phyloP scores from a whole-genome alignment of 805 yeast genomes.

The Wickerhamiella sergipiensis region DNA sequence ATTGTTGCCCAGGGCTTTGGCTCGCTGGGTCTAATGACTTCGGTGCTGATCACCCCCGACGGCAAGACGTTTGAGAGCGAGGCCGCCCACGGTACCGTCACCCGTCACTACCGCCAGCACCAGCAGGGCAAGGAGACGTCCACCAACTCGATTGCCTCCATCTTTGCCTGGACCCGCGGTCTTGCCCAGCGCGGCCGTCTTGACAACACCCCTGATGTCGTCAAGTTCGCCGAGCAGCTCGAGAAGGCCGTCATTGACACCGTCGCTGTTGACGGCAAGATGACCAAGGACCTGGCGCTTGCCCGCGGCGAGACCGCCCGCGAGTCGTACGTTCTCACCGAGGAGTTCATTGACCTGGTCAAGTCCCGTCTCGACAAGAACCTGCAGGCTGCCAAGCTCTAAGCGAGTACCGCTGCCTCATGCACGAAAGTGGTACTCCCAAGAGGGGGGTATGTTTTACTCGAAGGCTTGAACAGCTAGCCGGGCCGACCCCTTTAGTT shows the following conservation, averaged over 20 bases:
- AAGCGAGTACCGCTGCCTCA: not conserved
- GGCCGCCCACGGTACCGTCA: conserved; percentile 99
- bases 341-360: conserved; percentile 78
- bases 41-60: conserved; percentile 92
- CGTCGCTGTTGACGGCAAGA: conserved; percentile 67
- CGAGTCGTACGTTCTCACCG: conserved; percentile 73
- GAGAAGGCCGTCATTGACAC: conserved; percentile 81
- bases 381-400: conserved; percentile 1
- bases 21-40: conserved; percentile 91
- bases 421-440: too few species aligned
- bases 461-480: not conserved
- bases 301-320: conserved; percentile 80
- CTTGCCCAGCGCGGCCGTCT: conserved; percentile 81
- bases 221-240: conserved; percentile 59
- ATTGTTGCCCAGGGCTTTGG: conserved; percentile 98
- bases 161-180: conserved; percentile 95
- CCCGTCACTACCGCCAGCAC: conserved; percentile 91
- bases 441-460: too few species aligned
- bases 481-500: not conserved
- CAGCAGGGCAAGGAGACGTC: conserved; percentile 96
- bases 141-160: conserved; percentile 93
- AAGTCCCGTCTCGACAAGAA: conserved; percentile 41
- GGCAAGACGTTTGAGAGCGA: conserved; percentile 92
- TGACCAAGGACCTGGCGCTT: conserved; percentile 94
- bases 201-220: conserved; percentile 76